Evolutionary conservation across 169 alveolate species (phyloP).

Genomic region (Plasmodium sp.): DNA sequence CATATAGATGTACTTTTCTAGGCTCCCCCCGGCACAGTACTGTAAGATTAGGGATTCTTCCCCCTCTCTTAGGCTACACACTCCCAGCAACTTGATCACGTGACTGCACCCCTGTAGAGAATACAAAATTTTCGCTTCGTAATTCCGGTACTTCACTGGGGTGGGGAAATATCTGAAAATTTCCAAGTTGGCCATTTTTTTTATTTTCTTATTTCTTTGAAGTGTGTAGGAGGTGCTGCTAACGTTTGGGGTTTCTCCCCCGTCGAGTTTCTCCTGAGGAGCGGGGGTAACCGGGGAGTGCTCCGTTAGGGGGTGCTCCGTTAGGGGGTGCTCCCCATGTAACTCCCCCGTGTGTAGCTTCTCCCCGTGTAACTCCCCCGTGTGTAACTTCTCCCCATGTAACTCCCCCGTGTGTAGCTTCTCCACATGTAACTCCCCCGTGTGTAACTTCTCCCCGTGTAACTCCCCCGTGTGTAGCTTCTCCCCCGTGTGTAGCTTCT

Average conservation of each 20-base stretch:
- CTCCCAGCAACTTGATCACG: slow-evolving; percentile 76
- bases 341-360: neutral
- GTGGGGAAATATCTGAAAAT: slow-evolving; percentile 78
- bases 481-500: neutral
- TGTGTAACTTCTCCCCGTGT: neutral
- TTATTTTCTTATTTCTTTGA: slow-evolving; percentile 74
- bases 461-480: neutral
- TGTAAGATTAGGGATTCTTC: slow-evolving; percentile 77
- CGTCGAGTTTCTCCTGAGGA: neutral
- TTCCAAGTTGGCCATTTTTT: slow-evolving; percentile 64
- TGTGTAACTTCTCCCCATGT: neutral
- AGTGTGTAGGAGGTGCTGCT: slow-evolving; percentile 30
- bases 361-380: neutral
- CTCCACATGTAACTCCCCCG: neutral
- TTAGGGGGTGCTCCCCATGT: neutral
- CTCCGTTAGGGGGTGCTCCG: neutral
- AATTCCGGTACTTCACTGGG: slow-evolving; percentile 77
- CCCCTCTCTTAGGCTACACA: slow-evolving; percentile 74
- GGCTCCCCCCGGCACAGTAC: slow-evolving; percentile 80
- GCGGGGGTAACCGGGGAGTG: neutral
- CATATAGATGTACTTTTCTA: slow-evolving; percentile 75
- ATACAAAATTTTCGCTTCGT: slow-evolving; percentile 78
- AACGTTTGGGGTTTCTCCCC: neutral
- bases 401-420: neutral
- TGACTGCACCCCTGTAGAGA: slow-evolving; percentile 64